A percentile compares a stretch with the other conserved stretches of the same genome.
Conservation (phyloP, 306 rosid genomes). For the Cucumis sativus region DNA sequence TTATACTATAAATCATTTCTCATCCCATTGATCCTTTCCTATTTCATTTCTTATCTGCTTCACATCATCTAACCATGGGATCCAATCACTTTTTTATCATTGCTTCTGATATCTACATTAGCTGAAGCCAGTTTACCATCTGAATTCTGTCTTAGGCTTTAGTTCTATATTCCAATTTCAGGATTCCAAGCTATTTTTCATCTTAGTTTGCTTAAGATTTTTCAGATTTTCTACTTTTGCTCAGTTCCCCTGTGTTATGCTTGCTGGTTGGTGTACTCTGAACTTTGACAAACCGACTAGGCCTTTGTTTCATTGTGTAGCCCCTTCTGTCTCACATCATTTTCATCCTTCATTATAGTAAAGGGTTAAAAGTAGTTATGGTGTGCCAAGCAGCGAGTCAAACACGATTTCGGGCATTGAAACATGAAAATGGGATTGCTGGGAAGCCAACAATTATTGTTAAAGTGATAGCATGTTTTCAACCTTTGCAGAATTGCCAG, state of each 20-base stretch:
- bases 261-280: neutral
- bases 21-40: neutral
- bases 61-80: constrained; percentile 48
- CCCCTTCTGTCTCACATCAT: constrained; percentile 15
- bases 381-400: constrained; percentile 99
- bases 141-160: neutral
- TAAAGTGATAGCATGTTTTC: constrained; percentile 88
- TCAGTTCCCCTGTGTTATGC: neutral
- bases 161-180: neutral
- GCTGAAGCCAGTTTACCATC: constrained; percentile 29
- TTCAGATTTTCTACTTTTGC: neutral
- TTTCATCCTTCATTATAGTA: constrained; percentile 9
- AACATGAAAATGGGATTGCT: constrained; percentile 83
- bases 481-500: constrained; percentile 96
- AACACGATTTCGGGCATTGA: constrained; percentile 96
- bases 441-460: constrained; percentile 79
- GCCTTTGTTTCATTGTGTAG: constrained; percentile 2
- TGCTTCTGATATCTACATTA: constrained; percentile 90
- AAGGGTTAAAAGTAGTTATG: constrained; percentile 81
- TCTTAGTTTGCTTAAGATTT: neutral
- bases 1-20: constrained; percentile 46
- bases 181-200: neutral
- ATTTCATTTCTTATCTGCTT: neutral
- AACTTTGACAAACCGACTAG: neutral
- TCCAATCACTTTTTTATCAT: constrained; percentile 66